phyloP scores from a whole-genome alignment of 352 stramenopile species.

The Phytophthora sp. region DNA sequence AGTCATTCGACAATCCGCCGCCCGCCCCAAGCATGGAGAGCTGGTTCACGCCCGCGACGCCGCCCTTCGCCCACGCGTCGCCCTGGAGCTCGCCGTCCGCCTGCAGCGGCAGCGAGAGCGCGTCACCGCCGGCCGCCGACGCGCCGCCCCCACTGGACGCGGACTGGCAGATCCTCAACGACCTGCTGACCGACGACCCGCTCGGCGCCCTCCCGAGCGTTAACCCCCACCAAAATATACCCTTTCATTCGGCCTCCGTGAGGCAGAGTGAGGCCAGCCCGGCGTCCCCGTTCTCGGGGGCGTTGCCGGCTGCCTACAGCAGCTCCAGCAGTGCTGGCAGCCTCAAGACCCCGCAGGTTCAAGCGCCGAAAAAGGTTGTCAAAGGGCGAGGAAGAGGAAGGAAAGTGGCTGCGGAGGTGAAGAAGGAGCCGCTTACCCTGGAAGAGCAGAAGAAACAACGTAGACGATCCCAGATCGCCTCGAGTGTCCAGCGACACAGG shows the following conservation, averaged over 20 bases:
- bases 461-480: conserved; percentile 66
- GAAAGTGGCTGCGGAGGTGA: conserved; percentile 3
- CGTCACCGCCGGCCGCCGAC: conserved; percentile 7
- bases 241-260: background rate
- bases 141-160: conserved; percentile 10
- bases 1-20: background rate
- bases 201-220: conserved; percentile 9
- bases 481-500: conserved; percentile 66
- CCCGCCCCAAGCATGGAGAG: conserved; percentile 11
- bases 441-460: conserved; percentile 69
- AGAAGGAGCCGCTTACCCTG: conserved; percentile 33
- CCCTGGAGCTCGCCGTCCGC: conserved; percentile 16
- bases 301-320: conserved; percentile 13
- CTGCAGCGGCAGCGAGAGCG: conserved; percentile 20
- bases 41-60: background rate
- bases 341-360: too few species aligned
- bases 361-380: conserved; percentile 3
- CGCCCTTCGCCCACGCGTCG: conserved; percentile 2
- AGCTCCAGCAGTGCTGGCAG: conserved; percentile 6
- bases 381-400: conserved; percentile 17
- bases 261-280: conserved; percentile 17
- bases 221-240: background rate
- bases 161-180: conserved; percentile 67
- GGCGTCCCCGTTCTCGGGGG: conserved; percentile 13
- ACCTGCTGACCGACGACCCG: conserved; percentile 62